These are phyloP conservation scores for Coleophoma cylindrospora DNA, from an alignment of 2,329 filamentous ascomycete species.

Conservation along the genomic window DNA sequence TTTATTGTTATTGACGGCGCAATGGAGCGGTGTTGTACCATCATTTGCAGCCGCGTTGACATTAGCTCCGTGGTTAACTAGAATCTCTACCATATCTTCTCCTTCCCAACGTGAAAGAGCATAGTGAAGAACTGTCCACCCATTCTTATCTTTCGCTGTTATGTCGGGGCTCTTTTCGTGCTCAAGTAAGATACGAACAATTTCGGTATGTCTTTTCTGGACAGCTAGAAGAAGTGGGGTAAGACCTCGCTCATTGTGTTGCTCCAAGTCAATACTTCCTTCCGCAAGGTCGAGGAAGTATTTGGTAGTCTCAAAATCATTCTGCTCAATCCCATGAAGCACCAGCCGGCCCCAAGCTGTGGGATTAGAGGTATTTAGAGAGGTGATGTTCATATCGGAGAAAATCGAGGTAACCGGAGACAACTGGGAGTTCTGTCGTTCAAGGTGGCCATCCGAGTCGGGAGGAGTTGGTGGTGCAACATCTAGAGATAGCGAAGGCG, in stretches of 20 bases:
- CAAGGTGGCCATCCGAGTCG: background rate
- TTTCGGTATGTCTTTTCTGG: background rate
- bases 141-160: background rate
- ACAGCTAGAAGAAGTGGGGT: background rate
- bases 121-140: background rate
- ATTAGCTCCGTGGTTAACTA: background rate
- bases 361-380: background rate
- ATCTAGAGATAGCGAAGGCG: background rate
- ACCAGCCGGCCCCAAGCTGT: background rate
- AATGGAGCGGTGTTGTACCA: background rate
- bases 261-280: background rate
- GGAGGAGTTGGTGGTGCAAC: background rate
- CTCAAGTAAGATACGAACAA: background rate
- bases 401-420: background rate
- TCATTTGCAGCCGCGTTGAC: background rate
- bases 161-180: background rate
- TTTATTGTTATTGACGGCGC: background rate
- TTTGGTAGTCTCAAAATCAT: background rate
- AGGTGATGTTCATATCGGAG: background rate
- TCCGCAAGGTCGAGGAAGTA: background rate
- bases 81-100: background rate
- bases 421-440: background rate
- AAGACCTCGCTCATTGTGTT: background rate
- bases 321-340: background rate
- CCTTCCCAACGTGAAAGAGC: background rate